These are phyloP conservation scores for Candida dendrica DNA, from an alignment of 805 yeast genomes.

Conservation along the genomic window DNA sequence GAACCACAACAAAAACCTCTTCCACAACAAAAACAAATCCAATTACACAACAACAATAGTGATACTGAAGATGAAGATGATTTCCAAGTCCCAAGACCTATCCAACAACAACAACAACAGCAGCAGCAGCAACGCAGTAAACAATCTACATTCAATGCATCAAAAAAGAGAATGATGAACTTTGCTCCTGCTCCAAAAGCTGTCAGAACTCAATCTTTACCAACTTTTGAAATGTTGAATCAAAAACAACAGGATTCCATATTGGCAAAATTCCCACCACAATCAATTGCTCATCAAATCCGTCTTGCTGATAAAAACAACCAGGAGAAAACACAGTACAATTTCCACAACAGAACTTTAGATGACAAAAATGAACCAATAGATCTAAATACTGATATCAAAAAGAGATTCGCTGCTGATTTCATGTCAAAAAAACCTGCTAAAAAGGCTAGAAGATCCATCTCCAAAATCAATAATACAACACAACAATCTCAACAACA, in stretches of 20 bases:
- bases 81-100: background rate
- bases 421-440: slow-evolving; percentile 10
- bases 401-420: slow-evolving; percentile 21
- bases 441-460: background rate
- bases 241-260: slow-evolving; percentile 3
- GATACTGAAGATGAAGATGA: background rate
- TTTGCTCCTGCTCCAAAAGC: slow-evolving; percentile 41
- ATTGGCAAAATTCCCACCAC: slow-evolving; percentile 6
- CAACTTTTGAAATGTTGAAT: slow-evolving; percentile 17
- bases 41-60: background rate
- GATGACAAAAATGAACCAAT: slow-evolving; percentile 4
- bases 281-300: slow-evolving; percentile 22
- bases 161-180: slow-evolving; percentile 28
- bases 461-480: background rate
- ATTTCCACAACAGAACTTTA: background rate
- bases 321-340: background rate
- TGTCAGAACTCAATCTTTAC: slow-evolving; percentile 36
- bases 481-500: slow-evolving; percentile 5
- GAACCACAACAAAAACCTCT: slow-evolving; percentile 2
- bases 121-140: slow-evolving; percentile 2
- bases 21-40: too few species aligned
- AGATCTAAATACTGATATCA: slow-evolving; percentile 5
- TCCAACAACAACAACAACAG: slow-evolving; percentile 5
- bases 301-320: slow-evolving; percentile 19
- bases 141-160: slow-evolving; percentile 3